Evolutionary conservation across 306 rosid species (phyloP), one percentile per base, ranked within the genome.

Genomic region (Arachis hypogaea): DNA sequence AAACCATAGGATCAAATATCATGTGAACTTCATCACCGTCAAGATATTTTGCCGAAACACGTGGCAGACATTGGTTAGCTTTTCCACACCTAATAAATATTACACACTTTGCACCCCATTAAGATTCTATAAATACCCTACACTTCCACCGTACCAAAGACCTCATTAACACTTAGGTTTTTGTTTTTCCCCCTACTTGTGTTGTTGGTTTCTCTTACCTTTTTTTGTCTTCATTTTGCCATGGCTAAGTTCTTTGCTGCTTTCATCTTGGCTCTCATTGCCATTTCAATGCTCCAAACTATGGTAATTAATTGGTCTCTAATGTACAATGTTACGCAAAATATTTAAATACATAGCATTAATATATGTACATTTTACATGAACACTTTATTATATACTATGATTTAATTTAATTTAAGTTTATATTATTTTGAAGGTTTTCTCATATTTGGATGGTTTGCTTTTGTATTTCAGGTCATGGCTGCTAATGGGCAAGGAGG

Each of bases 271-370:
- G 78, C 78, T 7, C 78, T 79, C 74, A 66, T 79, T 73, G 82
- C 82, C 16, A 66, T 79, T 51, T 73, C 82, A 74, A 79, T 79
- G 82, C 59, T 79, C 67, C 82, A 79, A 79, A 73, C 82, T 28
- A 1, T 66, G 82, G 82, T 33, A 33, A 33, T 33, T 4, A 33
- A 33, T 79, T 49, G 7, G 78, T 72, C 28, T 41, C 64, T 59
- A 40, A 72, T 65, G 45, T 58, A 33, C 38, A 33, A 33, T 33
- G 38, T 33, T 33, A 33, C 2, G 4, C 4, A 2, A 33, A 2
- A 33, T 33, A 2, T 33, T 33, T 33, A 33, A 33, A 33, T 33
- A 33, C 38, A 33, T 3, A 33, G 4, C 38, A 33, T 33, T 33
- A 33, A 22, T 22, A 22, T 22, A 22, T 22, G 28, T 22, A 22